A percentile compares a stretch with the other conserved stretches of the same genome.
These are phyloP conservation scores for Mucor irregularis DNA, from an alignment of 371 early-diverging fungal species.

Conservation along the genomic window DNA sequence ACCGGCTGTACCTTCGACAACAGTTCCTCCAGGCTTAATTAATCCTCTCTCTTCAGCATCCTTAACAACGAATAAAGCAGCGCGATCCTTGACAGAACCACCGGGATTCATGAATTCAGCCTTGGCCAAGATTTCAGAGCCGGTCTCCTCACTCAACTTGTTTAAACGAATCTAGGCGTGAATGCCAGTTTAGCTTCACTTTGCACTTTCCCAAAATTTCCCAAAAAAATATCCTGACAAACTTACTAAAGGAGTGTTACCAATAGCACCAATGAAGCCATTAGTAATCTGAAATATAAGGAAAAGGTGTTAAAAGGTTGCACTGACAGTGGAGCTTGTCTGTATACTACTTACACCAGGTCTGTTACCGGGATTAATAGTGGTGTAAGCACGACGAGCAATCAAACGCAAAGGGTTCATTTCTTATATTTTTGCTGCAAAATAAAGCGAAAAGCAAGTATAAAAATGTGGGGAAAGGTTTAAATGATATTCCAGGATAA, in stretches of 20 bases:
- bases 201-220: no score
- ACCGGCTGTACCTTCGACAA: slow-evolving; percentile 96
- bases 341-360: slow-evolving; percentile 34
- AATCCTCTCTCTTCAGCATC: slow-evolving; percentile 90
- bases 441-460: no score
- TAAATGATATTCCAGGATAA: no score
- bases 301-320: no score
- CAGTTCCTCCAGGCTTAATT: slow-evolving; percentile 88
- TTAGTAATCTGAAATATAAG: slow-evolving; percentile 57
- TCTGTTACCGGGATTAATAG: slow-evolving; percentile 44
- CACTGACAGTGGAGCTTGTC: background rate
- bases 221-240: no score
- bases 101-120: slow-evolving; percentile 99
- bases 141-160: slow-evolving; percentile 78
- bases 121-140: slow-evolving; percentile 88
- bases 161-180: slow-evolving; percentile 68
- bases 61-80: slow-evolving; percentile 90
- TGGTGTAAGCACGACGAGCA: slow-evolving; percentile 45
- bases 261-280: slow-evolving; percentile 90
- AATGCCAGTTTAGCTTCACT: no score
- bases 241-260: slow-evolving; percentile 91
- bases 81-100: slow-evolving; percentile 96
- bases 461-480: no score
- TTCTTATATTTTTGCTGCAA: no score
- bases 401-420: slow-evolving; percentile 41